These are phyloP conservation scores for Fistulifera solaris DNA, from an alignment of 108 stramenopile species.

Conservation along the genomic window DNA sequence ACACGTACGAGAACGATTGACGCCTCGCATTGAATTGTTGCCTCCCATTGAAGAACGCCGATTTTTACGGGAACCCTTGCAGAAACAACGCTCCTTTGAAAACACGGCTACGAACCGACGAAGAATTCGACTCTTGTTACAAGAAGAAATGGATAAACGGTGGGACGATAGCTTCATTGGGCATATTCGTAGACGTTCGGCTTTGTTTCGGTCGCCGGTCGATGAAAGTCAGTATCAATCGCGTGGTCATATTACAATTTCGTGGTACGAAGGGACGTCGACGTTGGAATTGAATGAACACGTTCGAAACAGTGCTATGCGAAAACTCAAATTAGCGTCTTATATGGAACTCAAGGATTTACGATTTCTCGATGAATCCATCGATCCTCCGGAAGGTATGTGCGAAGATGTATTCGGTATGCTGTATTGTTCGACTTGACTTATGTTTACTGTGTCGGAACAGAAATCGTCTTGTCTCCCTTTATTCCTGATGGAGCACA, in stretches of 20 bases:
- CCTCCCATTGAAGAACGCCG: too few relatives aligned
- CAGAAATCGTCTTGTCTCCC: slow-evolving; percentile 75
- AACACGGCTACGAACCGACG: neutral
- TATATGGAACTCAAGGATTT: slow-evolving; percentile 41
- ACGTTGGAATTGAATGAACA: slow-evolving; percentile 62
- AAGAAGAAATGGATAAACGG: slow-evolving; percentile 5
- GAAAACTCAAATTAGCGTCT: slow-evolving; percentile 30
- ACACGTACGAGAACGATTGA: too few relatives aligned
- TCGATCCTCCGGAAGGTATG: slow-evolving; percentile 65
- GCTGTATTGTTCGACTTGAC: too few relatives aligned
- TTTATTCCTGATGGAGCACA: slow-evolving; percentile 70
- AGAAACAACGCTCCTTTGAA: neutral
- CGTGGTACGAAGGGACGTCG: slow-evolving; percentile 79
- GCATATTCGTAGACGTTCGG: neutral
- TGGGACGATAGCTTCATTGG: slow-evolving; percentile 1
- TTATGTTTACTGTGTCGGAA: neutral
- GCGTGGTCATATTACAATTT: slow-evolving; percentile 55
- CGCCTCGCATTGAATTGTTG: too few relatives aligned
- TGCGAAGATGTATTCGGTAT: neutral
- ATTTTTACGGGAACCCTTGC: neutral
- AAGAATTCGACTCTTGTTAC: slow-evolving; percentile 1
- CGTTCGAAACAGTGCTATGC: slow-evolving; percentile 52
- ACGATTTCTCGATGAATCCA: slow-evolving; percentile 55
- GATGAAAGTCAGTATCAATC: neutral
- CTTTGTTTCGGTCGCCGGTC: neutral